These are phyloP conservation scores for Tilletia horrida DNA, from an alignment of 1,284 basidiomycete species.

Conservation along the genomic window DNA sequence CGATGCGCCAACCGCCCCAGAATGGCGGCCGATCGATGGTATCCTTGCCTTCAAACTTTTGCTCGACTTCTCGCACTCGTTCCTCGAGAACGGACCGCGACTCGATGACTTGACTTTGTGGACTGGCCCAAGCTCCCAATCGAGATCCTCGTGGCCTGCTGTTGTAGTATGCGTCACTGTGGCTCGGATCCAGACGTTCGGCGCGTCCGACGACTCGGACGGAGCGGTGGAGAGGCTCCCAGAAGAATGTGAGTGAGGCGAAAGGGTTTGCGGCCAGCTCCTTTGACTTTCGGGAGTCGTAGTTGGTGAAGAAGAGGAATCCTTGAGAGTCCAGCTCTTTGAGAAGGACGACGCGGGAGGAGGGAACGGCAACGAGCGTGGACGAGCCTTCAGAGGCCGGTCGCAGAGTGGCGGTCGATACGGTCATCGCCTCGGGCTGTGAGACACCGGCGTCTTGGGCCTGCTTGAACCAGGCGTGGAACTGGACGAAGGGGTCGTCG, in stretches of 20 bases:
- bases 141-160: slow-evolving; percentile 77
- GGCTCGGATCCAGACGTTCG: slow-evolving; percentile 68
- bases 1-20: slow-evolving; percentile 94
- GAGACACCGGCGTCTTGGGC: slow-evolving; percentile 37
- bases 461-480: slow-evolving; percentile 47
- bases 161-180: slow-evolving; percentile 80
- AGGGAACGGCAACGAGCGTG: slow-evolving; percentile 60
- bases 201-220: slow-evolving; percentile 81
- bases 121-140: slow-evolving; percentile 88
- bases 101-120: slow-evolving; percentile 76
- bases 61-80: slow-evolving; percentile 64
- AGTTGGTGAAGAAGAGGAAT: slow-evolving; percentile 96
- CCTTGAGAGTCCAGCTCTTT: slow-evolving; percentile 68
- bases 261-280: slow-evolving; percentile 68
- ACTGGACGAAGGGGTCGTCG: slow-evolving; percentile 43
- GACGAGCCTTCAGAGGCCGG: neutral
- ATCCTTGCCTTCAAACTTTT: slow-evolving; percentile 60
- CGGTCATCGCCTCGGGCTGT: slow-evolving; percentile 53
- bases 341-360: slow-evolving; percentile 82
- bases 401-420: slow-evolving; percentile 34
- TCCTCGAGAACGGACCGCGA: slow-evolving; percentile 63
- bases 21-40: slow-evolving; percentile 61
- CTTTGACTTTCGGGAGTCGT: slow-evolving; percentile 80
- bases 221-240: slow-evolving; percentile 76
- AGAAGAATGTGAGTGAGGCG: slow-evolving; percentile 83